Base-by-base conservation (phyloP, 768 basidiomycete species). In the Dictyophora rubrovolvata region DNA sequence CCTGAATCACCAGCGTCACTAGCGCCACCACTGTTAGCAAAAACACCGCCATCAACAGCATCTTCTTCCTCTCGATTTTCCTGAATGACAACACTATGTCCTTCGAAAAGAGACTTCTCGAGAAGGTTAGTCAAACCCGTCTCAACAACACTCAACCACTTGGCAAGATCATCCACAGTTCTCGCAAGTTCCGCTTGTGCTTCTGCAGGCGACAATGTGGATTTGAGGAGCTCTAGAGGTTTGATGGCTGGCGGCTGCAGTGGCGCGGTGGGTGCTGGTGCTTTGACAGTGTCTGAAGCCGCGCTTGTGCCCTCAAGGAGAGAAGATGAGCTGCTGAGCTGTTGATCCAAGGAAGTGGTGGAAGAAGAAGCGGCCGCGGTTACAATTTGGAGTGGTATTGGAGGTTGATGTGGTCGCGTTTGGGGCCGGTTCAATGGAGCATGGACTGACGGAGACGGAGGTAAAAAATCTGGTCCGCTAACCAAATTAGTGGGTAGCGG, bases 71-170 rank as follows among this genome's bases (percentile, higher is more conserved):
- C 76, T 63, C 84, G 81, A 62, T 81, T 78, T 66, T 88, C 86
- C 67, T 86, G 85, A 62, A 79, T 80, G 61, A 86, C 86, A 22
- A 77, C 77, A 63, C 82, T 75, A 37, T 74, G 74, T 16, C 70
- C 50, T n/a, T 48, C 61, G 48, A 22, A 56, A 49, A 47, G 37
- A 0, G 75, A 67, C 49, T 73, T 73, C 46, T 85, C 85, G 47
- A 94, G 71, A 63, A 93, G 76, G 22, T 75, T 78, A 34, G 75
- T 77, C 51, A 97, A 72, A 0, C 92, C 93, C 11, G 69, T 71
- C 66, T 92, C 88, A 0, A 94, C 79, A 0, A 84, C 76, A 5
- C 79, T 77, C 59, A 97, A 70, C 90, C 89, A 94, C 62, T 79
- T 76, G 1, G 79, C 77, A 36, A 97, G 78, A 65, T 87, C 83